Evolutionary conservation across 257 asterid species (phyloP).

Genomic region (Echium plantagineum): DNA sequence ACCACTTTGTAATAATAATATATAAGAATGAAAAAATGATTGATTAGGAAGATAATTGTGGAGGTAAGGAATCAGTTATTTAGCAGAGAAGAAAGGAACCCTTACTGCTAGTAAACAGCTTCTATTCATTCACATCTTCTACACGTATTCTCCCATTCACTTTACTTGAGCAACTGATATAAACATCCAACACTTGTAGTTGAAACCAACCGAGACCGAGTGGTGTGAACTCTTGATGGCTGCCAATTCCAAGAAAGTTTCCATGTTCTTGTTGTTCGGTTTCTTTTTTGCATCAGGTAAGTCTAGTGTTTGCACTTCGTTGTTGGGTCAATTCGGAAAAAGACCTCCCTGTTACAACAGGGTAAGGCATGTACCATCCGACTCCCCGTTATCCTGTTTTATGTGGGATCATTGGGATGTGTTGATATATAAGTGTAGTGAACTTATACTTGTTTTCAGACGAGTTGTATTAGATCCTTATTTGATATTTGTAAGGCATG

Average conservation of each 20-base stretch:
- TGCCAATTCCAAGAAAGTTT: slow-evolving; percentile 3
- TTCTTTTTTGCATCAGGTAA: slow-evolving; percentile 36
- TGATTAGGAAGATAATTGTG: slow-evolving; percentile 12
- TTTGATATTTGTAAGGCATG: neutral
- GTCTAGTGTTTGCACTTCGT: neutral
- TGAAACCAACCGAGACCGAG: neutral
- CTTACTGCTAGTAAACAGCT: slow-evolving; percentile 13
- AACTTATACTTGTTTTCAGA: too few species aligned
- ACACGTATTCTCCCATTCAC: slow-evolving; percentile 41
- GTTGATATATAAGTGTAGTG: too few species aligned
- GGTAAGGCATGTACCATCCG: too few species aligned
- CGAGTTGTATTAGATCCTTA: neutral
- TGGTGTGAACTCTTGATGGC: too few species aligned
- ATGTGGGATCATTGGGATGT: too few species aligned
- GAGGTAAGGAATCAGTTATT: slow-evolving; percentile 51
- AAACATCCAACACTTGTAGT: neutral
- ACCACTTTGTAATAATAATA: neutral
- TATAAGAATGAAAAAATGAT: neutral
- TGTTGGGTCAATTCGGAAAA: too few species aligned
- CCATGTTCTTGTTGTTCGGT: slow-evolving; percentile 14
- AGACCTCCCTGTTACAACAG: too few species aligned
- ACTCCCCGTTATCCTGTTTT: too few species aligned
- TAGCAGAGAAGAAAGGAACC: slow-evolving; percentile 47
- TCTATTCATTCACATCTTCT: slow-evolving; percentile 15
- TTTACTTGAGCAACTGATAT: slow-evolving; percentile 1